These are phyloP conservation scores for Kwoniella sp. DNA, from an alignment of 768 basidiomycete genomes.

Conservation along the genomic window DNA sequence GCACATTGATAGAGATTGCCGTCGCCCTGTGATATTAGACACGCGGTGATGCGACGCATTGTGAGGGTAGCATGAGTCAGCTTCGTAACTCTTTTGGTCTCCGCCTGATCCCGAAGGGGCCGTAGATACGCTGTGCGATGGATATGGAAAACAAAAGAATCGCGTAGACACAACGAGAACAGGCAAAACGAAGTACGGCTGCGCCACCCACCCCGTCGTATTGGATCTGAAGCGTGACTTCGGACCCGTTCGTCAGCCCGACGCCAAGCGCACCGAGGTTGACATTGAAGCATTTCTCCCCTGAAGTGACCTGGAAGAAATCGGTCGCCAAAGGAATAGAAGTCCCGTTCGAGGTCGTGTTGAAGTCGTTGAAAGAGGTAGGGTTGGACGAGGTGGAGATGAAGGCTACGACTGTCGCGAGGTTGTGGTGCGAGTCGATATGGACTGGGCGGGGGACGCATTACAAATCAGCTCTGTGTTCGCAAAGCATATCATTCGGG, in stretches of 20 bases:
- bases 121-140: no score
- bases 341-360: slow-evolving; percentile 55
- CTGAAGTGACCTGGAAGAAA: slow-evolving; percentile 58
- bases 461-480: no score
- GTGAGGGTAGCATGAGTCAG: background rate
- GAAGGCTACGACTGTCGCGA: slow-evolving; percentile 61
- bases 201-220: slow-evolving; percentile 42
- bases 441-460: slow-evolving; percentile 5
- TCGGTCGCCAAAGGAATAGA: slow-evolving; percentile 37
- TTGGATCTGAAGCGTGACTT: slow-evolving; percentile 68
- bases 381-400: slow-evolving; percentile 61
- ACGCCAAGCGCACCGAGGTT: slow-evolving; percentile 63
- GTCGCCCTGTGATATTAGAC: slow-evolving; percentile 61
- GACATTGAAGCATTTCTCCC: slow-evolving; percentile 69
- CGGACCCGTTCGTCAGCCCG: slow-evolving; percentile 65
- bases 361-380: slow-evolving; percentile 69
- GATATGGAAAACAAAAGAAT: background rate
- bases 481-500: no score
- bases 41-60: background rate
- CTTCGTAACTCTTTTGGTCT: background rate
- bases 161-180: background rate
- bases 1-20: slow-evolving; percentile 75
- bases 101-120: background rate
- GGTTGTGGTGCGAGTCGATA: slow-evolving; percentile 32
- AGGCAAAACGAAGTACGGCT: no score